Conservation (phyloP, 805 yeast genomes). For the Dipodascus geniculatus region DNA sequence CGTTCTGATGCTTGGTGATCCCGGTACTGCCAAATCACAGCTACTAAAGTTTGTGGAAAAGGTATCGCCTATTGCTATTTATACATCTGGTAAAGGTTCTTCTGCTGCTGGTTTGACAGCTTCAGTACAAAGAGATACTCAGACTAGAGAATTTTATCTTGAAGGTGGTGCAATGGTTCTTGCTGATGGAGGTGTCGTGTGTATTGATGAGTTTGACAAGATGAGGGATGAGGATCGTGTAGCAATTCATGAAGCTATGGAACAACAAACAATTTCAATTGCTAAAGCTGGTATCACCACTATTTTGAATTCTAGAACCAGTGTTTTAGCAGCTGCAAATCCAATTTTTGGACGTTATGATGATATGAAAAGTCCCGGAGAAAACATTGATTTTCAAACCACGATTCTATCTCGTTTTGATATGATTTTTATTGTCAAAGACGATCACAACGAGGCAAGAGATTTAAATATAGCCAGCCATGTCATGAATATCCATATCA, state of each 20-base stretch:
- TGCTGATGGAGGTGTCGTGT: constrained; percentile 98
- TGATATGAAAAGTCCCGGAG: constrained; percentile 93
- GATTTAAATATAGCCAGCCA: constrained; percentile 89
- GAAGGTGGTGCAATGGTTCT: constrained; percentile 99
- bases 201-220: constrained; percentile 98
- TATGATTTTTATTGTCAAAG: constrained; percentile 95
- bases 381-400: constrained; percentile 94
- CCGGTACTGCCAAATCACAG: constrained; percentile 98
- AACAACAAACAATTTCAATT: constrained; percentile 96
- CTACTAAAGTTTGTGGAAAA: constrained; percentile 89
- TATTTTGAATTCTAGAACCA: constrained; percentile 87
- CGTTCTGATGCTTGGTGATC: constrained; percentile 88
- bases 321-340: constrained; percentile 96
- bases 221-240: constrained; percentile 99
- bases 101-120: constrained; percentile 99
- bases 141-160: constrained; percentile 80
- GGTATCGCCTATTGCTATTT: constrained; percentile 86
- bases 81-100: constrained; percentile 98
- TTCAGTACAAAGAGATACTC: constrained; percentile 84
- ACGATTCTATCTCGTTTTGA: constrained; percentile 95
- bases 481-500: constrained; percentile 90
- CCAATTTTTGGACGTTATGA: constrained; percentile 96
- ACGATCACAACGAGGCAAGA: constrained; percentile 76
- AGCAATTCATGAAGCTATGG: constrained; percentile 99
- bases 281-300: constrained; percentile 99